Base-by-base conservation (phyloP, 1,284 basidiomycete species). In the Melampsora allii-populina region DNA sequence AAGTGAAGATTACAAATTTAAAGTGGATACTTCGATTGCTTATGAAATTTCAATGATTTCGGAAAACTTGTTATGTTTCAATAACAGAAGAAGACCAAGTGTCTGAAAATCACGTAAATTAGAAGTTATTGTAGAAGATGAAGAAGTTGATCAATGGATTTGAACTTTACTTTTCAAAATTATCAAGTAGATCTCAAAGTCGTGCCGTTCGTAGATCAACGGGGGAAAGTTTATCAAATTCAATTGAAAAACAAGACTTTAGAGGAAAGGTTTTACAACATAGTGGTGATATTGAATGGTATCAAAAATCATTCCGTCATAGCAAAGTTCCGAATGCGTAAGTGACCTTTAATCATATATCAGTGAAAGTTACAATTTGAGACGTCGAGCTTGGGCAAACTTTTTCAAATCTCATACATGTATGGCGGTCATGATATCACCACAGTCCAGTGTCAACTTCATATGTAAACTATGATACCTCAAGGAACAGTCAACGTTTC, bases 221-320 rank as follows among this genome's bases (percentile, higher is more conserved):
- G 5, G 83, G 83, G 2, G 87, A 86, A 75, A 84, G 89, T 12
- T 83, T 91, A 66, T 84, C 94, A 63, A 87, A 85, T 76, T 83
- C 96, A 42, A 85, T 90, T 12, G 89, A 92, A 77, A 89, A 91
- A 77, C 87, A 88, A 78, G 85, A 86, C 5, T 88, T 89, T 75
- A 85, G 95, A 78, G 89, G 92, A 4, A 85, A 85, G 73, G 87
- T 96, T 19, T 83, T 98, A 33, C 91, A 91, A 79, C 87, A 87
- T 64, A 95, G 95, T 46, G 93, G 91, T 0, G 87, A 87, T 17
- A 91, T n/a, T n/a, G 89, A 78, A 85, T 88, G 1, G 83, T 95
- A 56, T 84, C 86, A 33, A 83, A 83, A 4, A 86, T 94, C 66
- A 88, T 91, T 79, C n/a, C n/a, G n/a, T n/a, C n/a, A n/a, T n/a